Percentiles rank a stretch among this genome's conserved stretches.
phyloP scores from a whole-genome alignment of 2,329 filamentous ascomycete species.

The Phaeosphaeriaceae sp. region DNA sequence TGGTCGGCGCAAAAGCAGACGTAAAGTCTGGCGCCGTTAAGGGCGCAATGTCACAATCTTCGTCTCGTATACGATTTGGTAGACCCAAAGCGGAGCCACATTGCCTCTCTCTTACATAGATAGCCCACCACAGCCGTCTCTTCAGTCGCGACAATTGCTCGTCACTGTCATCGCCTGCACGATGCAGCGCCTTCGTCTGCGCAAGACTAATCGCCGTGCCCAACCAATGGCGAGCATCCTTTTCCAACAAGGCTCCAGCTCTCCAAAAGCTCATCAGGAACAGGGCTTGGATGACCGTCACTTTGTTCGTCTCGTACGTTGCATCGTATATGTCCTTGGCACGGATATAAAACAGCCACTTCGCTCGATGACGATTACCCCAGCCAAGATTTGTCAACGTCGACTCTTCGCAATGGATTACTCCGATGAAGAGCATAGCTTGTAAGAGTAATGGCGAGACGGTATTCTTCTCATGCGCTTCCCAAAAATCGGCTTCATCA shows the following conservation, averaged over 20 bases:
- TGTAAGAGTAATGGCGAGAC: constrained; percentile 61
- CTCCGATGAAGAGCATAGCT: constrained; percentile 62
- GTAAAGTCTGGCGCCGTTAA: constrained; percentile 49
- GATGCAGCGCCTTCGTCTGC: constrained; percentile 58
- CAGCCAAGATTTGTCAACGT: constrained; percentile 57
- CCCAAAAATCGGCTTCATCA: constrained; percentile 55
- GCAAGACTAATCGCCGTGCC: constrained; percentile 59
- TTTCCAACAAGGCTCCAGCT: constrained; percentile 51
- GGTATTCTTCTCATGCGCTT: constrained; percentile 48
- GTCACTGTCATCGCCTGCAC: constrained; percentile 34
- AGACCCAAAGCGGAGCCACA: constrained; percentile 55
- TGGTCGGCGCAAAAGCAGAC: constrained; percentile 34
- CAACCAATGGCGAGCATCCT: constrained; percentile 49
- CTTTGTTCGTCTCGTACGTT: constrained; percentile 60
- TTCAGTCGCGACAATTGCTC: constrained; percentile 49
- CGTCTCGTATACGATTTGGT: constrained; percentile 57
- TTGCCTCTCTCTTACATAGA: constrained; percentile 60
- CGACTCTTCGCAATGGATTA: constrained; percentile 60
- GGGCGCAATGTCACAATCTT: constrained; percentile 57
- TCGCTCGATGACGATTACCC: constrained; percentile 57
- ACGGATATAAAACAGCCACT: constrained; percentile 58
- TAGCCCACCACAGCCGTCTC: constrained; percentile 62
- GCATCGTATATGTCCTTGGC: constrained; percentile 62
- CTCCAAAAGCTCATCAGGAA: constrained; percentile 66
- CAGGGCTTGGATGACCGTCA: constrained; percentile 59